phyloP scores from a whole-genome alignment of 345 rosid species.

The Brassica nigra region DNA sequence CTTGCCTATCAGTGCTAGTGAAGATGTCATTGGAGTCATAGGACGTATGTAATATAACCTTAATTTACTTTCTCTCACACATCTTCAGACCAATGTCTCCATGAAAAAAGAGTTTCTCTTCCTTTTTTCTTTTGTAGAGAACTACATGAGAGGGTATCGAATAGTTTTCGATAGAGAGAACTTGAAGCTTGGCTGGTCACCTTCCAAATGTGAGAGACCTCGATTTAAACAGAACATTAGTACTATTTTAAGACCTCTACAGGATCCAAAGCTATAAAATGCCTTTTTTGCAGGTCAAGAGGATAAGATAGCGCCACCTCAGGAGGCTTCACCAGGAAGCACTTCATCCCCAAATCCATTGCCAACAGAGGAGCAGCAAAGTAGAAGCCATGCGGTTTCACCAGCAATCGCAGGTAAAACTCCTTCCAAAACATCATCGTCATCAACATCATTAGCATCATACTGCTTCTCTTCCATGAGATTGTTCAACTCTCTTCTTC shows the following conservation, averaged over 20 bases:
- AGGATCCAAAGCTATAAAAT: neutral
- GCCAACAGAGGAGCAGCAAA: constrained; percentile 77
- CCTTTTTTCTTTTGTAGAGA: constrained; percentile 55
- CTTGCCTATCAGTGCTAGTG: constrained; percentile 4
- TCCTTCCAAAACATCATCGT: constrained; percentile 56
- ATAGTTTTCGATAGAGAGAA: constrained; percentile 84
- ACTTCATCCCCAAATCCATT: constrained; percentile 54
- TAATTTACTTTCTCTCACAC: neutral
- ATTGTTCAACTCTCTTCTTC: constrained; percentile 42
- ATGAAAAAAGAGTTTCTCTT: neutral
- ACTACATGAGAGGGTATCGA: constrained; percentile 76
- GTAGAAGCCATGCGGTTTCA: constrained; percentile 57
- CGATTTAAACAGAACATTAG: neutral
- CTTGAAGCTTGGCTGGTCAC: constrained; percentile 84
- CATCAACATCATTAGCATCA: constrained; percentile 39
- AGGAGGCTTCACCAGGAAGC: constrained; percentile 46
- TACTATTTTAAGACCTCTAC: neutral
- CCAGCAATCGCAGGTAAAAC: constrained; percentile 91
- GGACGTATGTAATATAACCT: constrained; percentile 54
- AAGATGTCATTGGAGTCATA: constrained; percentile 30
- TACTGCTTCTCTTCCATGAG: constrained; percentile 40
- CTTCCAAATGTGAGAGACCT: constrained; percentile 66
- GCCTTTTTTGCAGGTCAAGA: constrained; percentile 60
- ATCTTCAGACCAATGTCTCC: neutral
- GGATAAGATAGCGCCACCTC: constrained; percentile 43